These are phyloP conservation scores for Globisporangium abappressorium DNA, from an alignment of 352 stramenopile species.

Conservation along the genomic window DNA sequence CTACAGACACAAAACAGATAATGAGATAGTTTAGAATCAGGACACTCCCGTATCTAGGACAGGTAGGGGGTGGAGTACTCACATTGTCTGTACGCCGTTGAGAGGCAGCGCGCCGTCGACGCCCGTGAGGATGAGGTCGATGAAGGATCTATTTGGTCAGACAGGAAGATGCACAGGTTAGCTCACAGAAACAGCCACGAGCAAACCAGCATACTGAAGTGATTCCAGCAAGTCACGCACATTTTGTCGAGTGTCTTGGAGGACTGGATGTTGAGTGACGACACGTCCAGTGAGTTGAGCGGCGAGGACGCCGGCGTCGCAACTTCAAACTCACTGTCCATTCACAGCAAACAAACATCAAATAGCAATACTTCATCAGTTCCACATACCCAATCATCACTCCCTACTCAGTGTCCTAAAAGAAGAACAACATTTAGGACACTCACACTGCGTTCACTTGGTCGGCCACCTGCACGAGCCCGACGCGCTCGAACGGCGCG, in stretches of 20 bases:
- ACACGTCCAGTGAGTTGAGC: slow-evolving; percentile 48
- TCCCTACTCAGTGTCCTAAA: not conserved
- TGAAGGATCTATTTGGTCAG: slow-evolving; percentile 22
- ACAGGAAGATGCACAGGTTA: too few relatives aligned
- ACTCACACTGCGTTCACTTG: slow-evolving; percentile 44
- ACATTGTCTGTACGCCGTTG: slow-evolving; percentile 54
- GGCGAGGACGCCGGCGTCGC: slow-evolving; percentile 30
- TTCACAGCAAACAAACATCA: not conserved
- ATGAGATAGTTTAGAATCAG: not conserved
- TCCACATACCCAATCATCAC: not conserved
- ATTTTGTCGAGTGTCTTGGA: slow-evolving; percentile 40
- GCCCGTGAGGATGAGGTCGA: slow-evolving; percentile 42
- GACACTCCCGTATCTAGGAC: not conserved
- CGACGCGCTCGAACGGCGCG: slow-evolving; percentile 65
- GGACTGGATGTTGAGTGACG: slow-evolving; percentile 68
- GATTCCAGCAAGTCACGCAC: slow-evolving; percentile 5
- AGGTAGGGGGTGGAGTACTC: too few relatives aligned
- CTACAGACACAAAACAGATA: slow-evolving; percentile 23
- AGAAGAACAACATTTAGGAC: not conserved
- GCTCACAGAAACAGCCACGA: too few relatives aligned
- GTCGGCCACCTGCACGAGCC: slow-evolving; percentile 56
- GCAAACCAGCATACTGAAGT: too few relatives aligned
- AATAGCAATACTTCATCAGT: not conserved
- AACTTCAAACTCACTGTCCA: slow-evolving; percentile 38
- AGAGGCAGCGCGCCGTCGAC: slow-evolving; percentile 50